Conservation (phyloP, 441 rosid species). For the Croton setiger region DNA sequence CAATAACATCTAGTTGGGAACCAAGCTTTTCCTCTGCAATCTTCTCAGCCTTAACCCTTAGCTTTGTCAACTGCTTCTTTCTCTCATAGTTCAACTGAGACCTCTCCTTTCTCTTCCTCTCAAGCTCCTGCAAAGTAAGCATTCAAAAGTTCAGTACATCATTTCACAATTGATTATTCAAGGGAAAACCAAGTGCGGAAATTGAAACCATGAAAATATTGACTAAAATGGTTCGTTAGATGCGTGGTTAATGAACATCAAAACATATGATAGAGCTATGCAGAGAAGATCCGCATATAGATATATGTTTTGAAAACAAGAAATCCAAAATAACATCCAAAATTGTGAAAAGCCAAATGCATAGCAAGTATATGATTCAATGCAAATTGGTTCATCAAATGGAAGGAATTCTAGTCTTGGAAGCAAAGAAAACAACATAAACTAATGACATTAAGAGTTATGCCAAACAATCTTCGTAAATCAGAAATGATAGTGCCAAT, state of each 20-base stretch:
- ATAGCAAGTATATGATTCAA: background rate
- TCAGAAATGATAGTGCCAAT: background rate
- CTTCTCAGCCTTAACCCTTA: slow-evolving; percentile 70
- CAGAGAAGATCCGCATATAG: background rate
- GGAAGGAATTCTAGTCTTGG: background rate
- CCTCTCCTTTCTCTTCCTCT: slow-evolving; percentile 77
- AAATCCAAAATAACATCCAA: background rate
- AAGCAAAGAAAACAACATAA: background rate
- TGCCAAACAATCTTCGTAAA: background rate
- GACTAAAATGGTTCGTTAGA: too few species aligned
- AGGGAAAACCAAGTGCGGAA: too few species aligned
- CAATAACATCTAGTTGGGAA: slow-evolving; percentile 56
- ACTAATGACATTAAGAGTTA: too few species aligned
- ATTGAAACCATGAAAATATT: background rate
- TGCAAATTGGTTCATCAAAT: background rate
- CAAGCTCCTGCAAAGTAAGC: slow-evolving; percentile 51
- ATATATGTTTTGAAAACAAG: background rate
- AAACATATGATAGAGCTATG: background rate
- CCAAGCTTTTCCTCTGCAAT: slow-evolving; percentile 81
- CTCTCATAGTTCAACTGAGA: slow-evolving; percentile 65
- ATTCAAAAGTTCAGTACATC: background rate
- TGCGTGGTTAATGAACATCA: background rate
- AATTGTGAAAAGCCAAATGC: background rate
- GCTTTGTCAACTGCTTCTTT: slow-evolving; percentile 73
- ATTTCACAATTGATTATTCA: background rate